Evolutionary conservation across 305 asterid genomes (phyloP).

Genomic region (Fraxinus dipetala): DNA sequence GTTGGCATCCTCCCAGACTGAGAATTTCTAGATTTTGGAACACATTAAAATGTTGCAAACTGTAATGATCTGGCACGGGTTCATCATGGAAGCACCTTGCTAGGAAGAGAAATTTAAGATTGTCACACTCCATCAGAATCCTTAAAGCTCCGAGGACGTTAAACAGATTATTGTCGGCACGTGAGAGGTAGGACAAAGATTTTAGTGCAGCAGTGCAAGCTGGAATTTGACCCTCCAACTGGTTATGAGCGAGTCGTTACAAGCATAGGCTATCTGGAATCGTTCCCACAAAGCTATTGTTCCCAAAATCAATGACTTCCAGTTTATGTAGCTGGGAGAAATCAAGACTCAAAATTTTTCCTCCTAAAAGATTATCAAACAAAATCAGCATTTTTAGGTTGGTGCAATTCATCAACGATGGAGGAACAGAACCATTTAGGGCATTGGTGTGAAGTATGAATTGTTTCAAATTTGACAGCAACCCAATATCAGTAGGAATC

Average conservation of each 20-base stretch:
- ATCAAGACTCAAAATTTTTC: slow-evolving; percentile 39
- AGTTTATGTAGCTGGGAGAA: slow-evolving; percentile 47
- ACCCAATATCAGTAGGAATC: slow-evolving; percentile 40
- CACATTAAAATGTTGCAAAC: too few species aligned
- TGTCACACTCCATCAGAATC: too few species aligned
- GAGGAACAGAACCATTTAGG: slow-evolving; percentile 32
- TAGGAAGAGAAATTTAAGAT: too few species aligned
- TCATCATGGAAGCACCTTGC: slow-evolving; percentile 28
- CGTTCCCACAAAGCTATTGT: slow-evolving; percentile 50
- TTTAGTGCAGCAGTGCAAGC: too few species aligned
- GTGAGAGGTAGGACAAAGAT: too few species aligned
- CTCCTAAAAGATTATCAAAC: slow-evolving; percentile 41
- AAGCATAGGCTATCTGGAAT: slow-evolving; percentile 29
- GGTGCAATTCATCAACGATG: slow-evolving; percentile 43
- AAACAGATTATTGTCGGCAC: too few species aligned
- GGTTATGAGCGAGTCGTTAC: too few species aligned
- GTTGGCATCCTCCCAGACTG: too few species aligned
- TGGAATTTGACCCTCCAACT: too few species aligned
- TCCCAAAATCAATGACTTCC: slow-evolving; percentile 55
- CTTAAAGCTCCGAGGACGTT: too few species aligned
- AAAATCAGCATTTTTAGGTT: slow-evolving; percentile 39
- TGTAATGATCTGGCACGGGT: too few species aligned
- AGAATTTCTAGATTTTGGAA: too few species aligned
- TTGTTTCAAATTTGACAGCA: slow-evolving; percentile 37
- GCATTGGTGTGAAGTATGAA: slow-evolving; percentile 42